Conservation (phyloP, 768 basidiomycete species). For the Dendrothele bispora region DNA sequence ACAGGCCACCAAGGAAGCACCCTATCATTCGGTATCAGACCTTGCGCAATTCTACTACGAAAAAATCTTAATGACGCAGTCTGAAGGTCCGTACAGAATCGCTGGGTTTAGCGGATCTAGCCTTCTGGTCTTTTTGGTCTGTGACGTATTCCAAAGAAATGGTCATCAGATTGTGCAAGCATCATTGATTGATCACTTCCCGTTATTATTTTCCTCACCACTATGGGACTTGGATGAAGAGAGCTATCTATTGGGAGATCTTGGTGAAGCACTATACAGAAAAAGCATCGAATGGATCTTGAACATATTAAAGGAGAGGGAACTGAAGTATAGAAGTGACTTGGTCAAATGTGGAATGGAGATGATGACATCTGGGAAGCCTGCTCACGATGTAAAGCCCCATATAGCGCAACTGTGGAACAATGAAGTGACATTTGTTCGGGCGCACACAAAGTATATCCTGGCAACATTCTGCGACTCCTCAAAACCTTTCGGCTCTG, state of each 20-base stretch:
- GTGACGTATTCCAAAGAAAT: background rate
- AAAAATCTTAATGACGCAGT: slow-evolving; percentile 15
- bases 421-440: background rate
- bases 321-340: no score
- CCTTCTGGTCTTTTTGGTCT: background rate
- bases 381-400: background rate
- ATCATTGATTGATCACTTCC: slow-evolving; percentile 2
- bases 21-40: slow-evolving; percentile 9
- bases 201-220: background rate
- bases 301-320: no score
- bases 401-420: background rate
- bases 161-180: background rate
- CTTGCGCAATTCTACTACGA: slow-evolving; percentile 17
- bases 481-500: background rate
- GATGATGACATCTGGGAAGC: background rate
- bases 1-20: slow-evolving; percentile 20
- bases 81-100: slow-evolving; percentile 19
- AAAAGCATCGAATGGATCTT: background rate
- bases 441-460: background rate
- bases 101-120: slow-evolving; percentile 8
- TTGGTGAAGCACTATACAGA: background rate
- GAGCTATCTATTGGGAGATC: background rate
- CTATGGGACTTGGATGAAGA: background rate
- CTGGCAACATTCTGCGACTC: background rate
- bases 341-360: no score